Evolutionary conservation across 2,329 filamentous ascomycete genomes (phyloP).

Genomic region (Pezicula neosporulosa): DNA sequence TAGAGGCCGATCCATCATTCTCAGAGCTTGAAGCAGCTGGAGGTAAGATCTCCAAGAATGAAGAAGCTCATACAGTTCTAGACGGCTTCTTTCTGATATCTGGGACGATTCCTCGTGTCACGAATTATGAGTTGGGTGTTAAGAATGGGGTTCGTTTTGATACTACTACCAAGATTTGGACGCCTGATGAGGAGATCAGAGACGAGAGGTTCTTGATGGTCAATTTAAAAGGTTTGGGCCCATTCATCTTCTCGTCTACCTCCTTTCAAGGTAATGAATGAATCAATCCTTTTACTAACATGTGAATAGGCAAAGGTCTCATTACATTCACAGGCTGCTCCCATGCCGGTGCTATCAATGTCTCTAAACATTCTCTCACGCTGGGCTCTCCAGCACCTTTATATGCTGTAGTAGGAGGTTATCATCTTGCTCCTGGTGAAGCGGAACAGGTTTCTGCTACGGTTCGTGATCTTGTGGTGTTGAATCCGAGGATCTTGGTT

Average conservation of each 20-base stretch:
- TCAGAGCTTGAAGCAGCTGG: constrained; percentile 42
- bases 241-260: constrained; percentile 1
- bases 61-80: constrained; percentile 40
- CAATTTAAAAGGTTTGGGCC: constrained; percentile 41
- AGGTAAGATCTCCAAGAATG: constrained; percentile 34
- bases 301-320: constrained; percentile 40
- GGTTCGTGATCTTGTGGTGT: constrained; percentile 41
- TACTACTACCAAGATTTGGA: constrained; percentile 36
- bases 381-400: constrained; percentile 34
- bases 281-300: background rate
- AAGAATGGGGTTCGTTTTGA: constrained; percentile 41
- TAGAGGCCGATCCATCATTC: constrained; percentile 50
- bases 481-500: constrained; percentile 45
- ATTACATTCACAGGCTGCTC: constrained; percentile 54
- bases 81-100: constrained; percentile 50
- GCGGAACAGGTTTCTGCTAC: constrained; percentile 39
- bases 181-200: constrained; percentile 43
- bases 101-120: constrained; percentile 47
- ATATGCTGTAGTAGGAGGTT: constrained; percentile 49
- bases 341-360: constrained; percentile 52
- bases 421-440: constrained; percentile 46
- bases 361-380: constrained; percentile 41
- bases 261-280: no score
- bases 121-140: constrained; percentile 45
- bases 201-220: constrained; percentile 53